Evolutionary conservation across 257 asterid species (phyloP).

Genomic region (Solanum sparsipilum): DNA sequence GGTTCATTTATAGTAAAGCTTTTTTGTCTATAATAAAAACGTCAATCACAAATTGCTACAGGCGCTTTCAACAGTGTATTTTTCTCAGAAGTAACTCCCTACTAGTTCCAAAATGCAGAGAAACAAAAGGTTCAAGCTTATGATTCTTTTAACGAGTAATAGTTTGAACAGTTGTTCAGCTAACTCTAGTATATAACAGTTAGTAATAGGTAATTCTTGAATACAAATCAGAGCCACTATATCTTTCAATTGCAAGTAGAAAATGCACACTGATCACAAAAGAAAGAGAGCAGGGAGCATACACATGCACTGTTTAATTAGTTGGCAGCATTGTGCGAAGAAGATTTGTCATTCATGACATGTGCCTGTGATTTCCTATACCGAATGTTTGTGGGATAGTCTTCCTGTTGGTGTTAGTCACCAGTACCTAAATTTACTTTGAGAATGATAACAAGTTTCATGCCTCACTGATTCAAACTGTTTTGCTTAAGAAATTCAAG

Average conservation of each 20-base stretch:
- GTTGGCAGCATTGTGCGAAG: not conserved
- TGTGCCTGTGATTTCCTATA: not conserved
- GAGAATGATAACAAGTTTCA: not conserved
- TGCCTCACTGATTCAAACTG: not conserved
- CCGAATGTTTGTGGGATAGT: not conserved
- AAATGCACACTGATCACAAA: not conserved
- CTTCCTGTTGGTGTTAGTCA: not conserved
- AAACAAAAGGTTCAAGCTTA: not conserved
- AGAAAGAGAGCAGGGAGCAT: not conserved
- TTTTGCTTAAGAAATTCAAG: constrained; percentile 58
- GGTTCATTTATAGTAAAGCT: not conserved
- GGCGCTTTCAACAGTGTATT: not conserved
- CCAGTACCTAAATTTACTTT: not conserved
- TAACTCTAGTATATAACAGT: not conserved
- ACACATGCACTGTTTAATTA: not conserved
- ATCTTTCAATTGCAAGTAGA: not conserved
- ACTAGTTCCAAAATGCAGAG: not conserved
- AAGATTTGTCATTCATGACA: not conserved
- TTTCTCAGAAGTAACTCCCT: not conserved
- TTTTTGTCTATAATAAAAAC: not conserved
- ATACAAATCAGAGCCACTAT: not conserved
- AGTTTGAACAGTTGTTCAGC: not conserved
- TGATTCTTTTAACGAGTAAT: not conserved
- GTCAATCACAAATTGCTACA: not conserved
- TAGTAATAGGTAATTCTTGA: not conserved